These are phyloP conservation scores for Cryptococcus sp. DNA, from an alignment of 1,284 basidiomycete genomes.

Conservation along the genomic window DNA sequence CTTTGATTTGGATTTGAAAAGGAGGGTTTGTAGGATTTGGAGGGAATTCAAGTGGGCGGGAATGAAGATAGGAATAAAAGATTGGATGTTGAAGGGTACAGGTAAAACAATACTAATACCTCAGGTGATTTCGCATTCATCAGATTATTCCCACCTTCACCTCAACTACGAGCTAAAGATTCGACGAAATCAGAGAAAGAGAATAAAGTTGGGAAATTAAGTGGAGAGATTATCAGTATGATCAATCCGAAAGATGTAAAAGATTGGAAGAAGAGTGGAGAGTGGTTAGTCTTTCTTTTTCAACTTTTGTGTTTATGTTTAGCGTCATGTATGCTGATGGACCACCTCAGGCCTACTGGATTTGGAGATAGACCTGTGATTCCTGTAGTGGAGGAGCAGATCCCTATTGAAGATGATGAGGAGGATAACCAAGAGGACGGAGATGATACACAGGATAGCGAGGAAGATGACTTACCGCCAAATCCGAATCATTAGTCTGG, in stretches of 20 bases:
- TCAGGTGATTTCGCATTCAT: constrained; percentile 37
- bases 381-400: background rate
- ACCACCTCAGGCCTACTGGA: constrained; percentile 17
- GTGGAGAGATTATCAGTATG: constrained; percentile 36
- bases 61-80: too few relatives aligned
- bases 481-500: background rate
- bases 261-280: constrained; percentile 31
- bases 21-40: too few relatives aligned
- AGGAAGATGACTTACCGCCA: background rate
- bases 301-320: background rate
- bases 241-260: constrained; percentile 31
- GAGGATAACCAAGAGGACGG: constrained; percentile 9
- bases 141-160: constrained; percentile 18
- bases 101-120: too few relatives aligned
- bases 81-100: too few relatives aligned
- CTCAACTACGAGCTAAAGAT: background rate
- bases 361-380: constrained; percentile 16
- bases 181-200: constrained; percentile 3
- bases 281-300: constrained; percentile 28
- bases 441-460: background rate
- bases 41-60: too few relatives aligned
- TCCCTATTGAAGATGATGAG: background rate
- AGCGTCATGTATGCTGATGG: background rate
- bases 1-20: too few relatives aligned
- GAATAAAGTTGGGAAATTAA: constrained; percentile 11